Base-by-base conservation (phyloP, 2,329 filamentous ascomycete genomes). In the Arthroderma uncinatum region DNA sequence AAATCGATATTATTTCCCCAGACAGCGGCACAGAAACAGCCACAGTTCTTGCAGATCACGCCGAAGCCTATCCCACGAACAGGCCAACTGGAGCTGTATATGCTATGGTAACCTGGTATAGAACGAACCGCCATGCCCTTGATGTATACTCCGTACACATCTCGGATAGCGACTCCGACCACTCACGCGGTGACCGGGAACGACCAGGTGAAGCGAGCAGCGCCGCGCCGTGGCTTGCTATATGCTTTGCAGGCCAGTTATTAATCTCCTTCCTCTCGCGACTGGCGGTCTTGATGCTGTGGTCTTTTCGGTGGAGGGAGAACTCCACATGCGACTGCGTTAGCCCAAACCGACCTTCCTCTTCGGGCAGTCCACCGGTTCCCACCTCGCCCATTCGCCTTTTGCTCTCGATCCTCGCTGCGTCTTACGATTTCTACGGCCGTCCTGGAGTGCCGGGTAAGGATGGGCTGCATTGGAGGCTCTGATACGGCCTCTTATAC, bases 181-280 rank as follows among this genome's bases (percentile, higher is more conserved):
- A 50, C 44, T 50, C 23, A 12, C 34, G 4, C 12, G 33, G 33
- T 12, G n/a, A 48, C 21, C 8, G 12, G 21, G 7, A 50, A 33
- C 25, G 44, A 50, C 44, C 44, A 50, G 44, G 44, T 25, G 25
- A 50, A 50, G 44, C 44, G 44, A 50, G 44, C 25, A 7, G 12
- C 39, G 39, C 39, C 39, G 39, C 39, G 39, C 39, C 10, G 28
- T 50, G 44, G 44, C 44, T 50, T 50, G 44, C 44, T 2, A 19
- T 5, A 2, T 42, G n/a, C 12, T 44, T 21, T 14, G 40, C 40
- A 25, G 19, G 40, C 40, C 40, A 23, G 19, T 30, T 30, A 50
- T 50, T 30, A 50, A 50, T 50, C 44, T 50, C 44, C 44, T 50
- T 50, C 44, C 44, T 33, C 44, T 50, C 16, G 44, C 39, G 39